Base-by-base conservation (phyloP, 192 early-diverging fungal genomes). In the Gryganskiella cystojenkinii region DNA sequence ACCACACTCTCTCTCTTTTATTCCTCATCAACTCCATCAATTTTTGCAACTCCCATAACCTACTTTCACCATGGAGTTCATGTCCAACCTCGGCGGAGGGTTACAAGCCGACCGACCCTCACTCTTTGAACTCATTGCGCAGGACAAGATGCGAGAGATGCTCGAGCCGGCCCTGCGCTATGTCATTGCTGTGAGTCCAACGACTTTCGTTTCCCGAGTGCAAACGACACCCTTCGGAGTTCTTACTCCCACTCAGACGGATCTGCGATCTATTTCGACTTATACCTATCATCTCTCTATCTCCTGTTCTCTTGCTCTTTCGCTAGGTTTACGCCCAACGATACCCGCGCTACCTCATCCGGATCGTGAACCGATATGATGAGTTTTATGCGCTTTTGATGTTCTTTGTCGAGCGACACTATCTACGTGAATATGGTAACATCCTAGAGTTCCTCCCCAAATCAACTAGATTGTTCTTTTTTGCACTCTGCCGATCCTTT, bases 71-170 rank as follows among this genome's bases (percentile, higher is more conserved):
- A 94, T 95, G 93, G 93, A 95, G 84, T 93, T 95, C 82, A 92
- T 95, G 90, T 93, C 91, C 71, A 91, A 91, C 67, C 74, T 94
- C 56, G 83, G 92, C 80, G 83, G 84, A 51, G 74, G 74, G 31
- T 35, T 51, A 10, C 85, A 88, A 67, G 88, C 86, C 67, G 92
- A 94, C 71, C 87, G 90, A 60, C 96, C 95, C 65, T 95, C 95
- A 2, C 67, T 97, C 62, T 97, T 98, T 81, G 96, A 98, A 84
- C 86, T 96, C 4, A 84, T 93, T 46, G 92, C 94, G 31, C 92
- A 94, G 79, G 90, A 92, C 63, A 91, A 94, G 66, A 86, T 98
- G 80, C 82, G 84, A 49, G 93, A 92, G 46, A 84, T 96, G 62
- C 81, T 96, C 42, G 89, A 92, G 61, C 96, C 96, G 15, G 95